These are phyloP conservation scores for Scenedesmus sp. DNA, from an alignment of 163 green algal species.

Conservation along the genomic window DNA sequence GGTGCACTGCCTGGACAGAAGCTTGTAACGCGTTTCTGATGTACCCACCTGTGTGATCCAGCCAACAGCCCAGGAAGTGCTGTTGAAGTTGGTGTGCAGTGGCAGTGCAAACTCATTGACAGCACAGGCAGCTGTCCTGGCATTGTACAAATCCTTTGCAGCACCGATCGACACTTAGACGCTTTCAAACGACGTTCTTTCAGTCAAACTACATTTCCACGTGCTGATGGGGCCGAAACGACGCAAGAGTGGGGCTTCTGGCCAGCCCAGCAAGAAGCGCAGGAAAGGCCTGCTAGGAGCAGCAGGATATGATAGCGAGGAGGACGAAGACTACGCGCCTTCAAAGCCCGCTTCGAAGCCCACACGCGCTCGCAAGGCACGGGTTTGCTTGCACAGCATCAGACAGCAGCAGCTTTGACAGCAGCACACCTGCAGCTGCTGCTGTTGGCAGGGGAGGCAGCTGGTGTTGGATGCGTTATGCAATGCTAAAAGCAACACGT, in stretches of 20 bases:
- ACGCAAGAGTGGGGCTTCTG: neutral
- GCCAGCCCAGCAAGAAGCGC: neutral
- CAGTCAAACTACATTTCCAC: neutral
- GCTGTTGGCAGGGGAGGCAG: neutral
- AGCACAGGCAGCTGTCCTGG: too few relatives aligned
- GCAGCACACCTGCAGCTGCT: neutral
- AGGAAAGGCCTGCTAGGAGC: constrained; percentile 16
- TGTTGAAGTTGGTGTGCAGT: too few relatives aligned
- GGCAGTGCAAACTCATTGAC: neutral
- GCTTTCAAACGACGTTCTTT: too few relatives aligned
- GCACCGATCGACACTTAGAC: too few relatives aligned
- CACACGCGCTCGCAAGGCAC: neutral
- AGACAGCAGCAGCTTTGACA: neutral
- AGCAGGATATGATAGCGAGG: constrained; percentile 27
- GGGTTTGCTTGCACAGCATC: neutral
- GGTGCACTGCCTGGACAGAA: too few relatives aligned
- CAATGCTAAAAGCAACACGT: neutral
- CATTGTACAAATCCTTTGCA: too few relatives aligned
- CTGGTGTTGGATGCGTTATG: neutral
- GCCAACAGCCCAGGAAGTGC: too few relatives aligned
- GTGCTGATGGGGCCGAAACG: constrained; percentile 26
- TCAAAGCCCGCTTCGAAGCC: neutral
- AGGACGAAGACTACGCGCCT: constrained; percentile 13
- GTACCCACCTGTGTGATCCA: too few relatives aligned
- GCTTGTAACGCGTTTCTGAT: too few relatives aligned